A percentile compares a stretch with the other conserved stretches of the same genome.
Evolutionary conservation across 805 yeast genomes (phyloP).

Genomic region (Ogataea populi-albae): DNA sequence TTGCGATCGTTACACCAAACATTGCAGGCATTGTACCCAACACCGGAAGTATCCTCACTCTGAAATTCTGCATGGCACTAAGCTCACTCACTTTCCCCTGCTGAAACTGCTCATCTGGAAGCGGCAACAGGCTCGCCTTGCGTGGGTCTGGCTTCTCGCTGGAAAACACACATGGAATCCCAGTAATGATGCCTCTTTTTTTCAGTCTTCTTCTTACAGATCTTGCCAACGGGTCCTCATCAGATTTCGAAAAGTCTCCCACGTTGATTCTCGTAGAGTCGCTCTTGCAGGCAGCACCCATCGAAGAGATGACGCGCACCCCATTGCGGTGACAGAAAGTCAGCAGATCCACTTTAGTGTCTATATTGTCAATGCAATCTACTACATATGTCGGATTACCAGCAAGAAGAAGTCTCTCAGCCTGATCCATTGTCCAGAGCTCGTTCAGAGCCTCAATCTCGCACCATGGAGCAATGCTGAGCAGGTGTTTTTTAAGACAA

Average conservation of each 20-base stretch:
- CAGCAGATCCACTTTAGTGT: conserved; percentile 90
- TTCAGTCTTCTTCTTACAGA: conserved; percentile 82
- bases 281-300: conserved; percentile 97
- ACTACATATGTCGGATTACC: conserved; percentile 74
- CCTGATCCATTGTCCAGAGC: conserved; percentile 68
- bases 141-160: conserved; percentile 96
- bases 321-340: conserved; percentile 62
- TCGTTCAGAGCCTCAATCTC: conserved; percentile 73
- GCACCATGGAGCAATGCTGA: conserved; percentile 90
- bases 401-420: conserved; percentile 56
- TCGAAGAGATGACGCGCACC: conserved; percentile 78
- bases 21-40: conserved; percentile 96
- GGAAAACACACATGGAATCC: conserved; percentile 85
- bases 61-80: conserved; percentile 81
- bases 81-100: conserved; percentile 85
- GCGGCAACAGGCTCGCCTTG: conserved; percentile 83
- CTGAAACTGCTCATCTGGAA: conserved; percentile 75
- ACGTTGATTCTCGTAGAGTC: conserved; percentile 91
- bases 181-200: conserved; percentile 68
- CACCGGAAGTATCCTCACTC: conserved; percentile 94
- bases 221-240: conserved; percentile 91
- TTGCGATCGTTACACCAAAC: conserved; percentile 88
- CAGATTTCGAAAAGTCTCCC: conserved; percentile 84
- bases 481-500: conserved; percentile 66
- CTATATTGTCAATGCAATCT: conserved; percentile 95